Base-by-base conservation (phyloP, 2,329 filamentous ascomycete genomes). In the Cytospora mali region DNA sequence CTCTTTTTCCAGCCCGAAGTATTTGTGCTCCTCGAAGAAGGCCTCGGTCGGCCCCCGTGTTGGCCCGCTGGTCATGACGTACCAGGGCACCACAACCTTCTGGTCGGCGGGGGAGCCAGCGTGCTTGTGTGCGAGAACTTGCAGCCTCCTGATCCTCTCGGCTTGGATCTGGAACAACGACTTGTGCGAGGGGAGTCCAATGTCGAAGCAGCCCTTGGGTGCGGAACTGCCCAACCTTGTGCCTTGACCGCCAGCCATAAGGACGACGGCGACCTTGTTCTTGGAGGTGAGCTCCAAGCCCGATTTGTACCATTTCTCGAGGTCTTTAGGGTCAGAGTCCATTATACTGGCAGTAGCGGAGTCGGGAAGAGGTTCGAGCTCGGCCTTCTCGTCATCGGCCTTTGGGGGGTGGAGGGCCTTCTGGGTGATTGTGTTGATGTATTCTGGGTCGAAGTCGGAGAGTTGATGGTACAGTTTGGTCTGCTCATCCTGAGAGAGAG, bases 1-100 rank as follows among this genome's bases (percentile, higher is more conserved):
- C 75, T 90, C 87, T 77, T 91, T 85, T 69, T 89, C 84, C 64
- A 99, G 80, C 6, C 95, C 95, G 75, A 99, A 99, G 82, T 93
- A 98, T 62, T 86, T 85, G 81, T 98, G 84, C 77, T 96, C 84
- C 75, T 90, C 80, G 77, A 99, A 98, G 81, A 95, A 99, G 66
- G 90, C 82, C 81, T 97, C 91, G n/a, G 95, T 99, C 48, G 93
- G 92, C 66, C 87, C 87, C 69, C 93, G 87, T 9, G 95, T 99
- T 52, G 95, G 95, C 5, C 95, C 95, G 72, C 92, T 97, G 71
- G 95, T 99, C 95, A 99, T 99, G 77, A 99, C 92, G 79, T 99
- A 99, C 95, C 95, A 99, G 14, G 95, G 95, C 49, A 98, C 88
- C 33, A 89, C 81, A 50, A 87, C 86, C 60, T 80, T 81, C 66